Base-by-base conservation (phyloP, 2,329 filamentous ascomycete species). In the Beauveria pseudobassiana region DNA sequence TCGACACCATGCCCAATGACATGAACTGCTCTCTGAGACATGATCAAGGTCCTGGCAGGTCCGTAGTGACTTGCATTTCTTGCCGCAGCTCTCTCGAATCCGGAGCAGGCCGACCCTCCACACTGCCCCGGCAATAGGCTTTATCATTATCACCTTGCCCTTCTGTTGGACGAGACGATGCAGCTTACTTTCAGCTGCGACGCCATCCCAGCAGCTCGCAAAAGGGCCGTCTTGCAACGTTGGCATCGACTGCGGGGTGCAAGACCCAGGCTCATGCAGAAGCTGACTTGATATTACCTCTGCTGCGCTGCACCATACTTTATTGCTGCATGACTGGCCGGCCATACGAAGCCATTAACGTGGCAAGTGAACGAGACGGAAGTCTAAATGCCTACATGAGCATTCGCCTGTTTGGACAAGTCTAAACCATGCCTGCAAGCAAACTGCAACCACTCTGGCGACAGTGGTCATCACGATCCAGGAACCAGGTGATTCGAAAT, bases 141-240 rank as follows among this genome's bases (percentile, higher is more conserved):
- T 26, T 12, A 26, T 48, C 3, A 24, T 28, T 49, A 18, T 28
- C 16, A 38, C 34, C 20, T 14, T 24, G n/a, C 28, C 20, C 28
- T 26, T n/a, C 28, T 10, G 46, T 26, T 28, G 20, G 30, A n/a
- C 16, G 9, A 53, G 30, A 53, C 7, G 18, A 24, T 53, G 50
- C 50, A 53, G 50, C 50, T 53, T 53, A 40, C 16, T 53, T 53
- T 53, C 50, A 53, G 50, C 50, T 53, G 50, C 50, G 12, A 53
- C 50, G 5, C 30, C 50, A 40, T 53, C 30, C 50, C 46, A n/a
- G 46, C 46, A 16, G 7, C 46, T 49, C 6, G n/a, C 6, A 18
- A 22, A 38, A 40, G 30, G 30, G 9, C n/a, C 30, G 30, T 22
- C n/a, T 16, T 22, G 26, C 30, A 20, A 6, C 43, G 26, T 40